phyloP scores from a whole-genome alignment of 371 early-diverging fungal species.

The Lichtheimia corymbifera region DNA sequence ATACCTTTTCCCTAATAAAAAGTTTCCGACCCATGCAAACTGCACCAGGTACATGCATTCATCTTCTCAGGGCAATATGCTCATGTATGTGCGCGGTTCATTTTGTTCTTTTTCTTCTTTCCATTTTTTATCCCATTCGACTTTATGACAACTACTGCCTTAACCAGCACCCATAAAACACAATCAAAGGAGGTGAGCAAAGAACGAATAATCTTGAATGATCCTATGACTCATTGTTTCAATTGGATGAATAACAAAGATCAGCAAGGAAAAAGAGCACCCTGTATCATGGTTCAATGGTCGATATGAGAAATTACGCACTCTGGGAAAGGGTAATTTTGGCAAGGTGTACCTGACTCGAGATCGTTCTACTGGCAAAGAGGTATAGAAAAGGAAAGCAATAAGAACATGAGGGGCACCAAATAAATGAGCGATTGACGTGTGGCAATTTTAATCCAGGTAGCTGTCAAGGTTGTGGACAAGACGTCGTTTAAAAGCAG shows the following conservation, averaged over 20 bases:
- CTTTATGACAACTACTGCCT: not conserved
- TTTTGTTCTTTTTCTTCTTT: conserved; percentile 6
- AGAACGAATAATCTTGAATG: not conserved
- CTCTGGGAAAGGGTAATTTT: conserved; percentile 83
- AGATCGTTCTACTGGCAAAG: conserved; percentile 57
- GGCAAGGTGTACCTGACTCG: conserved; percentile 82
- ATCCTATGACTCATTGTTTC: not conserved
- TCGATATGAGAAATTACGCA: conserved; percentile 44
- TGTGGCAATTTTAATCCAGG: conserved; percentile 23
- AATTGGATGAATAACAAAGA: not conserved
- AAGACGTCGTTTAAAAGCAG: conserved; percentile 56
- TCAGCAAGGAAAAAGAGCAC: not conserved
- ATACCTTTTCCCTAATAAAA: not conserved
- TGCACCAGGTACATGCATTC: not conserved
- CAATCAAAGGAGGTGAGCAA: conserved; percentile 8
- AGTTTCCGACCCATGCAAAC: not conserved
- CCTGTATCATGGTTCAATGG: conserved; percentile 10
- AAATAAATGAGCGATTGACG: not conserved
- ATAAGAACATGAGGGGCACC: too few species aligned
- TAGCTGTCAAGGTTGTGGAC: conserved; percentile 66
- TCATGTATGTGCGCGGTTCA: not conserved
- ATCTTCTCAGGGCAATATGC: not conserved
- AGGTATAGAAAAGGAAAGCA: conserved; percentile 42
- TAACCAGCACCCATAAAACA: not conserved
- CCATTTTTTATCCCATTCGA: conserved; percentile 9